Conservation (phyloP, 2,329 filamentous ascomycete genomes). For the Lachnellula arida region DNA sequence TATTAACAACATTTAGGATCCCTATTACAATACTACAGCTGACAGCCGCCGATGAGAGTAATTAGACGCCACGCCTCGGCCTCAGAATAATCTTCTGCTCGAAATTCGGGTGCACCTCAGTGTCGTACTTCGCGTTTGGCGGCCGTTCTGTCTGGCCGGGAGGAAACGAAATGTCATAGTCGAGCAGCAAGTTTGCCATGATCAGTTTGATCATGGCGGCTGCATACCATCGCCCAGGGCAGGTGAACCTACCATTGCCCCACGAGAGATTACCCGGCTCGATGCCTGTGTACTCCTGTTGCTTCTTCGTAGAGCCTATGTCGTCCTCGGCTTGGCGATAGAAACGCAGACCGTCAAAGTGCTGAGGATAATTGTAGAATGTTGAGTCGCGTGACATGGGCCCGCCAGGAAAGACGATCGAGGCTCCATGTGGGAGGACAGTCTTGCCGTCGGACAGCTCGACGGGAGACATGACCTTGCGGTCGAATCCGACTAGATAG, state of each 20-base stretch:
- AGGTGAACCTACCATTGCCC: conserved; percentile 1
- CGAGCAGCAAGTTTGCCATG: background rate
- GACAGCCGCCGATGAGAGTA: background rate
- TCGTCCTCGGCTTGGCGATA: background rate
- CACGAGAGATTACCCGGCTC: background rate
- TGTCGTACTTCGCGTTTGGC: background rate
- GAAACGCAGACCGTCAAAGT: background rate
- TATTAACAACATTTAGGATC: too few species aligned
- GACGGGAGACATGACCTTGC: background rate
- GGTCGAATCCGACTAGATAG: background rate
- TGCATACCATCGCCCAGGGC: conserved; percentile 2
- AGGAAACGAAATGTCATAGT: conserved; percentile 1
- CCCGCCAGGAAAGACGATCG: background rate
- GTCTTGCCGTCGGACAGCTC: background rate
- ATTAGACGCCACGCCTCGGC: background rate
- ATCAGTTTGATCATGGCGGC: conserved; percentile 2
- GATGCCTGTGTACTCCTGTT: background rate
- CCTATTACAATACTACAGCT: background rate
- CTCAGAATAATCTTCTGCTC: background rate
- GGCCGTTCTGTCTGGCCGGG: background rate
- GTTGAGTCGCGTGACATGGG: background rate
- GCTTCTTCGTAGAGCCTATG: background rate
- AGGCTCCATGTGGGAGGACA: background rate
- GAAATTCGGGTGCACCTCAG: background rate
- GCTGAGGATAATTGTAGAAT: background rate